Conservation (phyloP, 1,284 basidiomycete species). For the Thecaphora thlaspeos region DNA sequence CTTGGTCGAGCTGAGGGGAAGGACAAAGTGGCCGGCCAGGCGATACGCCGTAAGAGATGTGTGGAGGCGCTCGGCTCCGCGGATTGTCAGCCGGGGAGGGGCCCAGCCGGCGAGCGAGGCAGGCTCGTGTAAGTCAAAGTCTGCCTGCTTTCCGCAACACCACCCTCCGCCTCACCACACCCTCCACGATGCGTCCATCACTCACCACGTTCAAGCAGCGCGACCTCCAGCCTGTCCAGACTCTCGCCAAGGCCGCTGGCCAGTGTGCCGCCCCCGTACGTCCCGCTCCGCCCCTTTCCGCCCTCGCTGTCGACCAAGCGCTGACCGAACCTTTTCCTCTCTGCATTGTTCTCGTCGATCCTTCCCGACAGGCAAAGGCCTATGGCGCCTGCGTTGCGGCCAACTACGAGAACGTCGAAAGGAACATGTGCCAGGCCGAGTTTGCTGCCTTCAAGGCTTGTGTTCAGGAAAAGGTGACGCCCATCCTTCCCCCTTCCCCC, state of each 20-base stretch:
- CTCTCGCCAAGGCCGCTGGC: slow-evolving; percentile 33
- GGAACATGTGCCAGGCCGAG: slow-evolving; percentile 74
- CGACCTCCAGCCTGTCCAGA: slow-evolving; percentile 37
- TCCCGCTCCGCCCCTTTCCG: not conserved
- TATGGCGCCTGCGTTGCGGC: slow-evolving; percentile 78
- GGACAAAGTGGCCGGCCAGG: too few species aligned
- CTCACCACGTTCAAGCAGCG: slow-evolving; percentile 21
- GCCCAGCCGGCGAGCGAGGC: too few species aligned
- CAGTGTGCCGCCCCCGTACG: slow-evolving; percentile 28
- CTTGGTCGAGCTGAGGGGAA: too few species aligned
- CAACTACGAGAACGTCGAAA: slow-evolving; percentile 72
- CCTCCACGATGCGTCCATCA: too few species aligned
- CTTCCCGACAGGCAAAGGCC: slow-evolving; percentile 64
- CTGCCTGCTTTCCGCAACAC: too few species aligned
- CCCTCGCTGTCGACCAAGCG: not conserved
- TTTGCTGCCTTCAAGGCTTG: slow-evolving; percentile 74
- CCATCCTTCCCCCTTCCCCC: not conserved
- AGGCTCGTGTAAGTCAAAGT: too few species aligned
- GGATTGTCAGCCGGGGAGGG: too few species aligned
- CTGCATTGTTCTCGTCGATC: not conserved
- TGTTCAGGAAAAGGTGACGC: slow-evolving; percentile 60
- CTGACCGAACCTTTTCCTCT: not conserved
- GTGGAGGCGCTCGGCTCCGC: too few species aligned
- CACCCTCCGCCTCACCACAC: too few species aligned
- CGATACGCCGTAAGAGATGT: too few species aligned